Conservation (phyloP, 2,329 filamentous ascomycete species). For the Talaromyces sp. region DNA sequence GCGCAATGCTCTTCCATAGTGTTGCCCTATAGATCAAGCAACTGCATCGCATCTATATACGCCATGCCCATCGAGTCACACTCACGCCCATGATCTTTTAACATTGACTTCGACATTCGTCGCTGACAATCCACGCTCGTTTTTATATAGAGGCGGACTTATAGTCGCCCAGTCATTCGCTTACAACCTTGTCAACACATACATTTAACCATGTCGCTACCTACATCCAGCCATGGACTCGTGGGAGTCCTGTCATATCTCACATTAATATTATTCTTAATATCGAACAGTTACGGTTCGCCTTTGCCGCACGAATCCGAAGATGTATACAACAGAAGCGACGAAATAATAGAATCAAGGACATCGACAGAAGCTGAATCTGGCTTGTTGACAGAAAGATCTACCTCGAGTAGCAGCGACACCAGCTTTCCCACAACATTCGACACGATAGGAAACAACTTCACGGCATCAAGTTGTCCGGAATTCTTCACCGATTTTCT, state of each 20-base stretch:
- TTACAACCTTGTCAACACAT: not conserved
- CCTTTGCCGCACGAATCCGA: not conserved
- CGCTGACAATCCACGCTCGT: conserved; percentile 7
- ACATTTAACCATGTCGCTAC: not conserved
- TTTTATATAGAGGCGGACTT: not conserved
- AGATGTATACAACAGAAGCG: not conserved
- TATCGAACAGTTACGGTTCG: conserved; percentile 3
- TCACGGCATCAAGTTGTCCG: conserved; percentile 47
- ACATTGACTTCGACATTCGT: not conserved
- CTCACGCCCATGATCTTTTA: not conserved
- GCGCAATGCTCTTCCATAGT: not conserved
- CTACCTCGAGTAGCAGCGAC: conserved; percentile 10
- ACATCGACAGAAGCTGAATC: not conserved
- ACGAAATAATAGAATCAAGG: not conserved
- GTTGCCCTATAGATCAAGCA: not conserved
- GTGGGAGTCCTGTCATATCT: conserved; percentile 2
- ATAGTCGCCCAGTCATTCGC: conserved; percentile 9
- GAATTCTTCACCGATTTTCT: conserved; percentile 64
- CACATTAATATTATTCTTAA: conserved; percentile 14
- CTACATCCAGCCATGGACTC: conserved; percentile 4
- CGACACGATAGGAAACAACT: conserved; percentile 61
- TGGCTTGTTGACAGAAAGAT: not conserved
- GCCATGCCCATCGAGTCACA: not conserved
- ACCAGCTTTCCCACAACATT: conserved; percentile 56
- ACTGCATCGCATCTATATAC: not conserved